Evolutionary conservation across 495 filamentous ascomycete genomes (phyloP).

Genomic region (Chaetomium cochliodes): DNA sequence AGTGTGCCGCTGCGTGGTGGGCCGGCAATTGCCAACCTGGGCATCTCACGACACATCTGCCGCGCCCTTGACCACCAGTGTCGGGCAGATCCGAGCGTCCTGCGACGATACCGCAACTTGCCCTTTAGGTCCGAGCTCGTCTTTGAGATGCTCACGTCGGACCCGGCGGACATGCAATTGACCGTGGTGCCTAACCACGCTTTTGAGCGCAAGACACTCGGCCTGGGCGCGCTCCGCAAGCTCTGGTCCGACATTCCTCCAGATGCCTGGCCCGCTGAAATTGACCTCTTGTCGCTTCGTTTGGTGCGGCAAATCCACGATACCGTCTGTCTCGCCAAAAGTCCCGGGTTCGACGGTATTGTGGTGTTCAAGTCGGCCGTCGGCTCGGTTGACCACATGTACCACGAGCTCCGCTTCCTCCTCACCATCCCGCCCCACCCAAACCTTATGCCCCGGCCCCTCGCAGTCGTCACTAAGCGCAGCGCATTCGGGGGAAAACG

Average conservation of each 20-base stretch:
- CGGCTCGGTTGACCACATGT: background rate
- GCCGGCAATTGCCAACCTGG: background rate
- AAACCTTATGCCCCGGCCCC: background rate
- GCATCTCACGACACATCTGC: background rate
- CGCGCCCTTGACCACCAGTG: background rate
- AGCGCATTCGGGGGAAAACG: background rate
- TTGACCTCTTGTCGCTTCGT: slow-evolving; percentile 1
- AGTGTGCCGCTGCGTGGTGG: background rate
- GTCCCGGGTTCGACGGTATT: background rate
- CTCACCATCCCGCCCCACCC: background rate
- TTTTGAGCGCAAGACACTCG: background rate
- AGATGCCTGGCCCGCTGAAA: background rate
- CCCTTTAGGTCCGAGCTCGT: background rate
- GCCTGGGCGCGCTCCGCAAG: background rate
- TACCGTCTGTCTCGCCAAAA: slow-evolving; percentile 1
- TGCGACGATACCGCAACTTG: background rate
- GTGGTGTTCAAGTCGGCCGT: background rate
- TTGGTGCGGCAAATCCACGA: background rate
- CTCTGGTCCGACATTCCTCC: slow-evolving; percentile 1
- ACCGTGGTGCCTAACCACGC: background rate
- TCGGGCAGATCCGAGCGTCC: background rate
- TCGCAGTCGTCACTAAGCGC: background rate
- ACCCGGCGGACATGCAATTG: slow-evolving; percentile 1
- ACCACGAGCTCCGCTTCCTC: slow-evolving; percentile 1
- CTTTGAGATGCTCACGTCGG: background rate